Base-by-base conservation (phyloP, 768 basidiomycete genomes). In the Mycena floridula region DNA sequence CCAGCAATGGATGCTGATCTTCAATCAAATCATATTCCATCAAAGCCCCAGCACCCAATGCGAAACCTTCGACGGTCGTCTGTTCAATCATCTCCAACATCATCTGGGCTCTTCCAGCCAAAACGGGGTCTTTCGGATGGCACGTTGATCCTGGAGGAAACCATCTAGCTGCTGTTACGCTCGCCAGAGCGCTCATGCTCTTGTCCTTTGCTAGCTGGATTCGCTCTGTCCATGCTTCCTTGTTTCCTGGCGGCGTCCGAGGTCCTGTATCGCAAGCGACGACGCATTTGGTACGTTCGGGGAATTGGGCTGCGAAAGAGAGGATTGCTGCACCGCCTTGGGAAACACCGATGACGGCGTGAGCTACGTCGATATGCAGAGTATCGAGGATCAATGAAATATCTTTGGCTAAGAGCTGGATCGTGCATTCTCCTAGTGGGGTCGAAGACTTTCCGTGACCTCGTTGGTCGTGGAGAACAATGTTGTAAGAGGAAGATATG, bases 271-370 rank as follows among this genome's bases (percentile, higher is more conserved):
- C 75, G 48, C 75, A 77, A 0, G 65, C 70, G n/a, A 77, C 61
- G 41, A 77, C 53, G 44, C 64, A 66, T 26, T 60, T 59, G 3
- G 72, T 62, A 25, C 62, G 51, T 16, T 56, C 44, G 5, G 62
- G 60, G 40, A 65, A 67, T 27, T 66, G 58, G 0, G 66, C 61
- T 5, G 64, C 65, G 45, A 74, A 74, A 1, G 69, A 69, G n/a
- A 79, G 66, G 0, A 70, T 67, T 3, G 69, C 64, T 6, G 74
- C 73, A 0, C 76, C 77, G 0, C 77, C 77, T 48, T 77, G 75
- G 1, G 74, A 76, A 5, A 76, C 77, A 13, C 76, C 77, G 22
- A 79, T 69, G 18, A 77, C 56, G 15, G 68, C 55, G 37, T 73
- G 68, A 20, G 73, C 64, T 2, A 46, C 36, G 1, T 63, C 53